Base-by-base conservation (phyloP, 2,329 filamentous ascomycete species). In the Graphilbum fragrans region DNA sequence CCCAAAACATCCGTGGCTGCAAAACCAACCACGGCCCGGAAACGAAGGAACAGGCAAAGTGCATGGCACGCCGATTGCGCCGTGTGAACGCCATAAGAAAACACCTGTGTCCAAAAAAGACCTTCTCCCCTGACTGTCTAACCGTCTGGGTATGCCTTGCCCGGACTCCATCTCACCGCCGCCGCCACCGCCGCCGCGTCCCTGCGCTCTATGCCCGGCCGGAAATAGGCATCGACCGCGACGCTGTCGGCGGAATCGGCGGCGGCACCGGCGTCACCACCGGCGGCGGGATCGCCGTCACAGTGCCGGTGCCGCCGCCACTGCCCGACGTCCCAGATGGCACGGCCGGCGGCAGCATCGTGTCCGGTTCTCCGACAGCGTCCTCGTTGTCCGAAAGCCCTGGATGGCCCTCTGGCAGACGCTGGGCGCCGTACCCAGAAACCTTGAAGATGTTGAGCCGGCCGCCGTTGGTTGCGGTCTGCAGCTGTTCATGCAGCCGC, bases 401-500 rank as follows among this genome's bases (percentile, higher is more conserved):
- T 0, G 63, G 63, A 49, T 74, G 70, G 5, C 62, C 64, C 1
- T 71, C 66, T 0, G 69, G 62, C 20, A 75, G 58, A 48, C 60
- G 70, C 55, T 78, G 74, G 14, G 68, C 65, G 3, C 74, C 74
- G 45, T 62, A 70, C 11, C 74, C 74, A 7, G 63, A 61, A 2
- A 80, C 73, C 47, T 67, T 72, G 55, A 80, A 81, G 20, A 81
- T 81, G 47, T 80, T 81, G 44, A 72, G 69, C 18, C 73, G 70
- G 9, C 77, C 77, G 33, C 74, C 74, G 47, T 80, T 82, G 0
- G 78, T 80, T 5, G 78, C 78, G 50, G 74, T 74, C 47, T 77
- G 70, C 5, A 83, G 59, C 57, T 82, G 77, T 51, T 82, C 77
- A 43, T 74, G 72, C 12, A 83, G 65, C 19, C 78, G 68, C 11